Base-by-base conservation (phyloP, 106 monocot genomes). In the Dactylorhiza incarnata region DNA sequence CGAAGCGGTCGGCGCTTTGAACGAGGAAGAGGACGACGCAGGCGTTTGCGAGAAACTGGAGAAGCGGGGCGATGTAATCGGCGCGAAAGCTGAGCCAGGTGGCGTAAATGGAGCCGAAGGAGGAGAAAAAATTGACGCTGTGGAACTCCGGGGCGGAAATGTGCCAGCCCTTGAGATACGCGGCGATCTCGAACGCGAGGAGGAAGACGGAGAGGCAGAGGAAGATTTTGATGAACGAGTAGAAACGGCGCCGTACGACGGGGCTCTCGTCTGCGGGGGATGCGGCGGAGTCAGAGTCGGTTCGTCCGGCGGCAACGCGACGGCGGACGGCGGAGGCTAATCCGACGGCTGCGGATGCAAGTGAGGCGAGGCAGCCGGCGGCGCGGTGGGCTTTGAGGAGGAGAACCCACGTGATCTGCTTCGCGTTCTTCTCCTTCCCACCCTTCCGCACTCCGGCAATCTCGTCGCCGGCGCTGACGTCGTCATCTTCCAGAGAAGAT, bases 11-110 rank as follows among this genome's bases (percentile, higher is more conserved):
- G 26, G 77, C 87, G 79, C 93, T 93, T 79, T 97, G 96, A 52
- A 97, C 82, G 19, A 97, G 80, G 87, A 97, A 97, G 75, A 97
- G 89, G 5, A 89, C 74, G 56, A 97, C 84, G 52, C 96, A 97
- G 48, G 81, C 82, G 70, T 93, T 77, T 77, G 96, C 79, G 11
- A 97, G 77, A 71, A 93, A 91, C 80, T 97, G 96, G 47, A 97
- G 87, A 49, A 67, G 79, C 9, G 96, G 93, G 5, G 96, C 93
- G 5, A 97, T 47, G 84, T 91, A 97, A 6, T 81, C 80, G n/a
- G 72, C 74, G 61, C 96, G 81, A 65, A 93, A 52, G 66, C 26
- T 48, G 9, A 93, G 56, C 96, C 96, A 96, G 17, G 49, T 20
- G 7, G 84, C 49, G 81, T 93, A 97, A 17, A 87, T 45, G 73